Evolutionary conservation across 345 rosid genomes (phyloP).

Genomic region (Eucalyptus sp.): DNA sequence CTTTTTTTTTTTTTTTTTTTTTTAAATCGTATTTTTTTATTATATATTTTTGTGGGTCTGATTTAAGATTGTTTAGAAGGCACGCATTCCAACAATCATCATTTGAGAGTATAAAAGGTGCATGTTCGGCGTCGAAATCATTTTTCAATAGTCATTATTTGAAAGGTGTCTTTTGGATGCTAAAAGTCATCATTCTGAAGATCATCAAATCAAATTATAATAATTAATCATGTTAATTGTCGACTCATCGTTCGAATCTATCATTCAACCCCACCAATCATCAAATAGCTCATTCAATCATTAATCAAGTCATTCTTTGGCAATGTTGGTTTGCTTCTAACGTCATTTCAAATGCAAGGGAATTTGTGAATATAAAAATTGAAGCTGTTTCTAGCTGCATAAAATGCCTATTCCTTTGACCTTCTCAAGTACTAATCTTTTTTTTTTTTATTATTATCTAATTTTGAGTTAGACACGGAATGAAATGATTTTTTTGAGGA

Average conservation of each 20-base stretch:
- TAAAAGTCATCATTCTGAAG: not conserved
- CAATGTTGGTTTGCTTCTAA: not conserved
- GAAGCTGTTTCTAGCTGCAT: not conserved
- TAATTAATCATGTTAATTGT: not conserved
- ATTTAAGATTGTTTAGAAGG: not conserved
- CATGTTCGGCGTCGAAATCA: not conserved
- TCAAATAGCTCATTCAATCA: not conserved
- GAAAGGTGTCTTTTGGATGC: not conserved
- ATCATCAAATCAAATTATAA: not conserved
- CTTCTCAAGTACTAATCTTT: not conserved
- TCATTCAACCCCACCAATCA: not conserved
- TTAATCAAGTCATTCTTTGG: not conserved
- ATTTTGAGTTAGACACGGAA: not conserved
- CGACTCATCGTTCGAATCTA: not conserved
- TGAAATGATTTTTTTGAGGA: not conserved
- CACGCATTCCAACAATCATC: not conserved
- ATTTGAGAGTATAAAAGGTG: not conserved
- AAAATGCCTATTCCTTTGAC: not conserved
- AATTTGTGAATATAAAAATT: not conserved
- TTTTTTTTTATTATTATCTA: not conserved
- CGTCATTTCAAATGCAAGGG: not conserved
- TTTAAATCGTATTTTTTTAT: too few relatives aligned
- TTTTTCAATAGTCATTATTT: not conserved
- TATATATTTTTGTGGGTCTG: not conserved
- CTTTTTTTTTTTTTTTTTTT: fast-evolving